These are phyloP conservation scores for Cyclostephanos tholiformis DNA, from an alignment of 108 stramenopile species.

Conservation along the genomic window DNA sequence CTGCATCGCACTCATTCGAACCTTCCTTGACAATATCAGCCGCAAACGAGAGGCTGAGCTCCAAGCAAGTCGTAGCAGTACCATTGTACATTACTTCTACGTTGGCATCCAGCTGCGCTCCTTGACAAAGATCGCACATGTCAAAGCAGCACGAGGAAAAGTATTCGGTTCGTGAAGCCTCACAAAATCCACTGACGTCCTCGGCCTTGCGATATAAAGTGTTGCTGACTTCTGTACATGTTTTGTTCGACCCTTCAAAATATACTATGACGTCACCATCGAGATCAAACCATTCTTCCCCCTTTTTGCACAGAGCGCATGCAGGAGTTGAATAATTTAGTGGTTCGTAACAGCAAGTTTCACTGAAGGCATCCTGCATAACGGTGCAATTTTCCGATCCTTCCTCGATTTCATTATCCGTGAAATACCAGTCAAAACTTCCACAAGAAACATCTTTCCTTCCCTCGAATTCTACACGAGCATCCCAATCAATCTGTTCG, in stretches of 20 bases:
- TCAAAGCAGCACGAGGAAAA: conserved; percentile 42
- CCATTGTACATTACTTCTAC: conserved; percentile 46
- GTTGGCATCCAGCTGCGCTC: conserved; percentile 39
- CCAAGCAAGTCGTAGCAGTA: conserved; percentile 34
- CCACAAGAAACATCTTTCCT: conserved; percentile 36
- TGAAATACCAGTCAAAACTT: conserved; percentile 53
- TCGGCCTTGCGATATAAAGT: conserved; percentile 42
- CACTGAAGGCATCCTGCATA: conserved; percentile 23
- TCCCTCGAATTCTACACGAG: conserved; percentile 42
- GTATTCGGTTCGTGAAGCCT: conserved; percentile 31
- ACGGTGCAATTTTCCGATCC: conserved; percentile 35
- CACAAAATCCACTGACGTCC: conserved; percentile 37
- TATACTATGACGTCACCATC: conserved; percentile 31
- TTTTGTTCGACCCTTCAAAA: conserved; percentile 30
- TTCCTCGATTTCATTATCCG: conserved; percentile 41
- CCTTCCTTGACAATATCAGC: conserved; percentile 38
- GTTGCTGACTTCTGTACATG: conserved; percentile 49
- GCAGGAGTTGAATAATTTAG: conserved; percentile 49
- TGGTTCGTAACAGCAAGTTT: conserved; percentile 41
- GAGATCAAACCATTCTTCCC: conserved; percentile 41
- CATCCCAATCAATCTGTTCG: conserved; percentile 48
- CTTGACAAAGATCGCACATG: conserved; percentile 40
- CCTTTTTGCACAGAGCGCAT: conserved; percentile 47
- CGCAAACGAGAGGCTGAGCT: conserved; percentile 38
- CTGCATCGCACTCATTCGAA: conserved; percentile 39